Percentiles rank a stretch among this genome's conserved stretches.
Conservation (phyloP, 805 yeast species). For the Ogataea salicorniae region DNA sequence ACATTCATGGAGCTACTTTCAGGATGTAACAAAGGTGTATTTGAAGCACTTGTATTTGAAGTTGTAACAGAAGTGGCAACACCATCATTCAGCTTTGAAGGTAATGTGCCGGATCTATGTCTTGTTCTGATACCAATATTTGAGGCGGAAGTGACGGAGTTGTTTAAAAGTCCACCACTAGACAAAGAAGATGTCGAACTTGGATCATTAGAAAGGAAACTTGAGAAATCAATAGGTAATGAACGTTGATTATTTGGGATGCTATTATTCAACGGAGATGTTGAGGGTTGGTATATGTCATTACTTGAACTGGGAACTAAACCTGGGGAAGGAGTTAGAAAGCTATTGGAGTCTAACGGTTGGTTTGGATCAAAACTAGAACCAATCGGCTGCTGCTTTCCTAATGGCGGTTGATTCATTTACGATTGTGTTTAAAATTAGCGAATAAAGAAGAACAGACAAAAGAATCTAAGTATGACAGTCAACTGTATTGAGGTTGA, state of each 20-base stretch:
- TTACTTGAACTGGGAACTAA: constrained; percentile 6
- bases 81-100: constrained; percentile 46
- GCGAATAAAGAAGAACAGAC: background rate
- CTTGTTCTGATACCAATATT: constrained; percentile 45
- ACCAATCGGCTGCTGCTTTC: background rate
- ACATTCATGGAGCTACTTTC: constrained; percentile 11
- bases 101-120: constrained; percentile 76
- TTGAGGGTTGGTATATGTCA: constrained; percentile 2
- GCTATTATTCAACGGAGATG: background rate
- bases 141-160: constrained; percentile 23
- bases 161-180: constrained; percentile 12
- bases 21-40: constrained; percentile 17
- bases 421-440: background rate
- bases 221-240: constrained; percentile 14
- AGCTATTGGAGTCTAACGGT: constrained; percentile 1
- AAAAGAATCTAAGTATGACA: background rate
- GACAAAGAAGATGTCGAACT: constrained; percentile 4
- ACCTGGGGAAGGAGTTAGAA: constrained; percentile 16
- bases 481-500: too few species aligned
- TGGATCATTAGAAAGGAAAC: constrained; percentile 12
- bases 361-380: constrained; percentile 1
- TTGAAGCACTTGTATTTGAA: constrained; percentile 13
- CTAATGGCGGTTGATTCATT: constrained; percentile 7
- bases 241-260: constrained; percentile 9
- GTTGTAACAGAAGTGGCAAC: constrained; percentile 14